Conservation (phyloP, 1,139 yeast genomes). For the Hansenula anomala region DNA sequence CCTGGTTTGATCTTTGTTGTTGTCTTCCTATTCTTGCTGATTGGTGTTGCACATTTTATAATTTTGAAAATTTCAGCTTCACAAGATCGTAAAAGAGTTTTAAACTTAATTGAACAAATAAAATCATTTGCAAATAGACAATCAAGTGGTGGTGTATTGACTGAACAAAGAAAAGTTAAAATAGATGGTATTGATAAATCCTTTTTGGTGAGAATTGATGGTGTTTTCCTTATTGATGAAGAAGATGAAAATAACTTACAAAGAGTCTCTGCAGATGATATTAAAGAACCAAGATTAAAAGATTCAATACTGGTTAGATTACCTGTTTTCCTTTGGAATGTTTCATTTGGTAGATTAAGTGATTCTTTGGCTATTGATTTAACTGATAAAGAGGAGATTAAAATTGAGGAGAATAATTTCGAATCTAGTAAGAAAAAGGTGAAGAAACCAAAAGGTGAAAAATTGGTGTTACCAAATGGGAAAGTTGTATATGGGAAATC, state of each 20-base stretch:
- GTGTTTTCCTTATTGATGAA: slow-evolving; percentile 64
- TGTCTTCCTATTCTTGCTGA: slow-evolving; percentile 41
- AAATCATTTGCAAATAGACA: slow-evolving; percentile 25
- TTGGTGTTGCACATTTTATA: slow-evolving; percentile 56
- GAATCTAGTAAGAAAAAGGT: slow-evolving; percentile 26
- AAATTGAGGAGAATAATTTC: slow-evolving; percentile 3
- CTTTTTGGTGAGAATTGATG: slow-evolving; percentile 63
- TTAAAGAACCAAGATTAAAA: slow-evolving; percentile 40
- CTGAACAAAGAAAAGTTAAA: slow-evolving; percentile 26
- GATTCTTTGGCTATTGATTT: slow-evolving; percentile 6
- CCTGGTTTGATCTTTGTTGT: slow-evolving; percentile 53
- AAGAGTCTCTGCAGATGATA: slow-evolving; percentile 20
- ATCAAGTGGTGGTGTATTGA: slow-evolving; percentile 21
- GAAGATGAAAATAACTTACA: slow-evolving; percentile 33
- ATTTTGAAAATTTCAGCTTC: slow-evolving; percentile 49
- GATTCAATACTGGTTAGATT: slow-evolving; percentile 51
- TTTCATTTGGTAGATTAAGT: slow-evolving; percentile 34
- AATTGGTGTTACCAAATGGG: slow-evolving; percentile 53
- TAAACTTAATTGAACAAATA: slow-evolving; percentile 43
- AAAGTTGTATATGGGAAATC: slow-evolving; percentile 43
- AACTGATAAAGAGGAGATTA: slow-evolving; percentile 1
- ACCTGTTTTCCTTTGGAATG: slow-evolving; percentile 43
- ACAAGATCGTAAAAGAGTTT: slow-evolving; percentile 60
- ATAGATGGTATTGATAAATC: slow-evolving; percentile 47
- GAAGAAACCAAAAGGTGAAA: slow-evolving; percentile 38